Conservation (phyloP, 1,284 basidiomycete species). For the Marasmius oreades region DNA sequence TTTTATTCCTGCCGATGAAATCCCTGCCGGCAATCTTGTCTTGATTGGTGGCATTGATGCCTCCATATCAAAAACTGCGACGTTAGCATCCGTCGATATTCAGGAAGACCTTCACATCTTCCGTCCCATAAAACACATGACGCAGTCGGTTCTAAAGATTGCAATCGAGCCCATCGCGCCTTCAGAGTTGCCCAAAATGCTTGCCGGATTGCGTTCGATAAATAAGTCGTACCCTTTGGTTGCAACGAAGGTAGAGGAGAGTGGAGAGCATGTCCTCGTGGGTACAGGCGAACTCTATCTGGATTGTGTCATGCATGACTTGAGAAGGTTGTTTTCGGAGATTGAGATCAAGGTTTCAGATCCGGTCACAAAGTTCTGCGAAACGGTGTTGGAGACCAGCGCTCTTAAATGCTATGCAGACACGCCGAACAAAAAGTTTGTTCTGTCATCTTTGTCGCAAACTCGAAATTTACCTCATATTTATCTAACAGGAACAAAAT, state of each 20-base stretch:
- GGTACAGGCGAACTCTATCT: slow-evolving; percentile 98
- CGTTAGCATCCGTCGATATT: slow-evolving; percentile 71
- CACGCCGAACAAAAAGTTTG: slow-evolving; percentile 97
- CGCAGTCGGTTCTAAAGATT: slow-evolving; percentile 96
- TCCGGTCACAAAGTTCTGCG: slow-evolving; percentile 97
- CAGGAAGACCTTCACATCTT: slow-evolving; percentile 92
- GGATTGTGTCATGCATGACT: slow-evolving; percentile 96
- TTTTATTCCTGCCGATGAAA: slow-evolving; percentile 83
- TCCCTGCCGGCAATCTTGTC: slow-evolving; percentile 91
- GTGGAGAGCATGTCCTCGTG: slow-evolving; percentile 94
- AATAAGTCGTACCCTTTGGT: slow-evolving; percentile 98
- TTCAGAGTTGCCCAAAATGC: slow-evolving; percentile 98
- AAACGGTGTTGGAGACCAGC: slow-evolving; percentile 97
- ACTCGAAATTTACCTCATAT: slow-evolving; percentile 6
- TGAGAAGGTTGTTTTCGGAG: slow-evolving; percentile 90
- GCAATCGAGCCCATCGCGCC: slow-evolving; percentile 98
- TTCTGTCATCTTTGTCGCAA: slow-evolving; percentile 5
- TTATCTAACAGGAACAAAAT: slow-evolving; percentile 77
- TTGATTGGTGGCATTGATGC: slow-evolving; percentile 91
- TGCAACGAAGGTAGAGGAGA: slow-evolving; percentile 96
- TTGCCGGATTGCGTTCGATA: slow-evolving; percentile 92
- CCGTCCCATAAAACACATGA: slow-evolving; percentile 93
- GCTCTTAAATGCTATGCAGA: slow-evolving; percentile 98
- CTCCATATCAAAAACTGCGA: slow-evolving; percentile 94
- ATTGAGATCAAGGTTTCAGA: slow-evolving; percentile 99